These are phyloP conservation scores for Fusarium brevicatenulatum DNA, from an alignment of 2,329 filamentous ascomycete species.

Conservation along the genomic window DNA sequence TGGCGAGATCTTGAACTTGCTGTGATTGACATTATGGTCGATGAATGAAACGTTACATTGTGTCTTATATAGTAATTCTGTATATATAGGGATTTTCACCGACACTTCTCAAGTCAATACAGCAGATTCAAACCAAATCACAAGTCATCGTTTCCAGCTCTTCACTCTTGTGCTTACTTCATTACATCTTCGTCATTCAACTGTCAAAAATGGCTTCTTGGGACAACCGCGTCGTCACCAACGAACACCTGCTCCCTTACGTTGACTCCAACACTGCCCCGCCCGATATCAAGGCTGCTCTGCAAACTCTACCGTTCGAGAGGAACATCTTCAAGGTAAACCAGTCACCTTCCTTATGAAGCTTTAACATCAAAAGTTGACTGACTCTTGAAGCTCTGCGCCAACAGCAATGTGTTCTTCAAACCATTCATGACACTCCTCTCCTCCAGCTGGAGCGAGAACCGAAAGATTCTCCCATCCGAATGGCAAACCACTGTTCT, in stretches of 20 bases:
- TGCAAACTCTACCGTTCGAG: slow-evolving; percentile 14
- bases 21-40: neutral
- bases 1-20: rapidly evolving
- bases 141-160: too few species aligned
- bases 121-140: neutral
- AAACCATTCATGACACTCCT: slow-evolving; percentile 19
- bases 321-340: slow-evolving; percentile 23
- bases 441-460: slow-evolving; percentile 9
- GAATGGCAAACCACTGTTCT: slow-evolving; percentile 15
- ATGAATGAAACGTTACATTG: neutral
- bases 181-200: rapidly evolving
- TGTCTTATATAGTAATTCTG: neutral
- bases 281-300: slow-evolving; percentile 14
- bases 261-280: neutral
- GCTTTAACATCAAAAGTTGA: rapidly evolving
- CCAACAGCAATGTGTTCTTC: slow-evolving; percentile 7
- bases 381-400: neutral
- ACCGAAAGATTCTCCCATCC: slow-evolving; percentile 3
- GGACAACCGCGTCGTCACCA: neutral
- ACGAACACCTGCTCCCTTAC: slow-evolving; percentile 15
- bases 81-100: neutral
- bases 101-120: neutral
- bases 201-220: neutral
- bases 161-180: too few species aligned
- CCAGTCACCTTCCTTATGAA: rapidly evolving